Conservation (phyloP, 2,329 filamentous ascomycete genomes). For the Aspergillus brasiliensis region DNA sequence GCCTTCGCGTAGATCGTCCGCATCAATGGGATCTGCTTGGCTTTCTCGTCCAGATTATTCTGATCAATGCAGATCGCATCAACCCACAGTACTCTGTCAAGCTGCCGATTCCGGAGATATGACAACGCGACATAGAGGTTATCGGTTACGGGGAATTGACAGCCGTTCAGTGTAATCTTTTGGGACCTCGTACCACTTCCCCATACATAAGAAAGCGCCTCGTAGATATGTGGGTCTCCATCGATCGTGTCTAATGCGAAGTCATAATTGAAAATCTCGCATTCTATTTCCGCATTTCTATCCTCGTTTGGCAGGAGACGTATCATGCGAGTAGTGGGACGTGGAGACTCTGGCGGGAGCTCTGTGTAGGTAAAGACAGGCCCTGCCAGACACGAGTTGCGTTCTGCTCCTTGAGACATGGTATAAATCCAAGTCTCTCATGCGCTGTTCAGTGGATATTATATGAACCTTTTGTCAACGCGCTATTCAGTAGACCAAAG, state of each 20-base stretch:
- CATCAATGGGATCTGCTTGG: background rate
- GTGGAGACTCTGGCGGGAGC: too few relatives aligned
- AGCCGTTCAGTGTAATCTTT: background rate
- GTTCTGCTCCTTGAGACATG: too few relatives aligned
- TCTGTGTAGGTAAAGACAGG: too few relatives aligned
- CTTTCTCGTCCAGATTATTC: background rate
- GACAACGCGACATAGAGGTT: background rate
- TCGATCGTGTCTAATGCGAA: background rate
- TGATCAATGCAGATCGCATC: background rate
- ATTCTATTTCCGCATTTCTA: background rate
- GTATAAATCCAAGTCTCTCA: too few relatives aligned
- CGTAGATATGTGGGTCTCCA: background rate
- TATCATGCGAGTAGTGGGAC: background rate
- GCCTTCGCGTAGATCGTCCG: background rate
- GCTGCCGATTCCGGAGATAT: background rate
- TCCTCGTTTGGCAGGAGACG: background rate
- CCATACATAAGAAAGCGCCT: slow-evolving; percentile 5
- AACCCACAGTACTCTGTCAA: background rate
- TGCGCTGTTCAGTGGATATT: too few relatives aligned
- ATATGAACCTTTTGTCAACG: too few relatives aligned
- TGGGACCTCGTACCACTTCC: background rate
- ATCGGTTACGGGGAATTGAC: background rate
- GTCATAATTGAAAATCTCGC: background rate
- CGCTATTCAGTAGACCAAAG: too few relatives aligned
- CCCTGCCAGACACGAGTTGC: too few relatives aligned